These are phyloP conservation scores for Salix brachista DNA, from an alignment of 345 rosid genomes.

Conservation along the genomic window DNA sequence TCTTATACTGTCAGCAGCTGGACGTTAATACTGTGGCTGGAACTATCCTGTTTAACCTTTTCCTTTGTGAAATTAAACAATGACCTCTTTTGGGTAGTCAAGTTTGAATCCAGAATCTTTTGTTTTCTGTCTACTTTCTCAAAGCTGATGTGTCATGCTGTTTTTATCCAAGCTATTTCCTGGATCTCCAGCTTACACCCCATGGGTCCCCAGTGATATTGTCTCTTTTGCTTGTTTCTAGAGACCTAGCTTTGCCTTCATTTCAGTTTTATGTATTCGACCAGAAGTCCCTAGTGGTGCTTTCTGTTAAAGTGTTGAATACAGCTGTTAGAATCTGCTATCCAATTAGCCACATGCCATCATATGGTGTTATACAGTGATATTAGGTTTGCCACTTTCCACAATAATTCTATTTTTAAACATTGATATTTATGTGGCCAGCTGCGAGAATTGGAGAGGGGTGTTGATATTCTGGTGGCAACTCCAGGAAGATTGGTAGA, in stretches of 20 bases:
- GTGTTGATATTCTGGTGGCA: conserved; percentile 97
- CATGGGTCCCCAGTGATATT: too few species aligned
- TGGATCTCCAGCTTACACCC: neutral
- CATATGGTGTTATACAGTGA: neutral
- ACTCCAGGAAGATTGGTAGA: conserved; percentile 98
- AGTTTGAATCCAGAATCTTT: neutral
- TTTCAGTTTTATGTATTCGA: neutral
- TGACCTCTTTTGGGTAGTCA: neutral
- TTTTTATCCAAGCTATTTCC: neutral
- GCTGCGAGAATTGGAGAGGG: conserved; percentile 92
- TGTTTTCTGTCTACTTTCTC: neutral
- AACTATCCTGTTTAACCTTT: neutral
- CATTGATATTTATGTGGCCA: conserved; percentile 33
- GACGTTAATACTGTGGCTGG: neutral
- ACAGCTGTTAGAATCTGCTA: neutral
- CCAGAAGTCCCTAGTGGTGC: neutral
- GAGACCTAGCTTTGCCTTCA: too few species aligned
- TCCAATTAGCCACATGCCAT: neutral
- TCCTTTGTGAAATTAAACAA: neutral
- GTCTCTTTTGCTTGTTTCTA: too few species aligned
- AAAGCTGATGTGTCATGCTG: neutral
- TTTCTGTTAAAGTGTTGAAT: neutral
- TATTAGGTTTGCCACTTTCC: neutral
- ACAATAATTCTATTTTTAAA: neutral
- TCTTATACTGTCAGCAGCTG: neutral